Conservation (phyloP, 768 basidiomycete genomes). For the Auricularia cornea region DNA sequence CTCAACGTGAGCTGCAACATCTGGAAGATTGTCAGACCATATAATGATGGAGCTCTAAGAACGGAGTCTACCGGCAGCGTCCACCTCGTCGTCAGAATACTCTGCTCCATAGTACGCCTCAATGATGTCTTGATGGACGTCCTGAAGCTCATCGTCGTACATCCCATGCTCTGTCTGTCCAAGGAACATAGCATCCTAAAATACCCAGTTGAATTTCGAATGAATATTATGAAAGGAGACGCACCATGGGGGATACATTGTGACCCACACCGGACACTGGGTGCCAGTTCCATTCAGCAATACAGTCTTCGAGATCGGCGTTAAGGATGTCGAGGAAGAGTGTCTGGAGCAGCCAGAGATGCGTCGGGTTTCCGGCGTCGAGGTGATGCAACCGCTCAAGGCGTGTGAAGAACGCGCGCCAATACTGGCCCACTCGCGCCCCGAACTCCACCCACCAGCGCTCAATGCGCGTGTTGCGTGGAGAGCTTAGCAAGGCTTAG, state of each 20-base stretch:
- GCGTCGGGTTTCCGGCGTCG: slow-evolving; percentile 5
- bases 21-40: too few relatives aligned
- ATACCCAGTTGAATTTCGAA: neutral
- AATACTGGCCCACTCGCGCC: slow-evolving; percentile 10
- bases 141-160: slow-evolving; percentile 8
- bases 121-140: slow-evolving; percentile 5
- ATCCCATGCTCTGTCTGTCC: slow-evolving; percentile 4
- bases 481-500: slow-evolving; percentile 5
- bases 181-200: slow-evolving; percentile 7
- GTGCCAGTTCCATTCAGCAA: slow-evolving; percentile 14
- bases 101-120: slow-evolving; percentile 4
- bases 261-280: slow-evolving; percentile 9
- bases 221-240: neutral
- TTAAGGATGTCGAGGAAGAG: slow-evolving; percentile 13
- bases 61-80: too few relatives aligned
- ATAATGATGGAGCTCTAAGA: too few relatives aligned
- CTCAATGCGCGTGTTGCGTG: slow-evolving; percentile 13
- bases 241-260: slow-evolving; percentile 15
- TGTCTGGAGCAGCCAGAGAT: slow-evolving; percentile 12
- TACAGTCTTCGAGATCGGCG: slow-evolving; percentile 9
- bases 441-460: slow-evolving; percentile 12
- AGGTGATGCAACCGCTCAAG: slow-evolving; percentile 10
- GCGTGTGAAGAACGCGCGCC: too few relatives aligned
- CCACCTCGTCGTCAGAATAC: too few relatives aligned
- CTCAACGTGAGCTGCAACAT: too few relatives aligned